Percentiles rank a stretch among this genome's conserved stretches.
Evolutionary conservation across 2,329 filamentous ascomycete genomes (phyloP).

Genomic region (Fusarium praegraminearum): DNA sequence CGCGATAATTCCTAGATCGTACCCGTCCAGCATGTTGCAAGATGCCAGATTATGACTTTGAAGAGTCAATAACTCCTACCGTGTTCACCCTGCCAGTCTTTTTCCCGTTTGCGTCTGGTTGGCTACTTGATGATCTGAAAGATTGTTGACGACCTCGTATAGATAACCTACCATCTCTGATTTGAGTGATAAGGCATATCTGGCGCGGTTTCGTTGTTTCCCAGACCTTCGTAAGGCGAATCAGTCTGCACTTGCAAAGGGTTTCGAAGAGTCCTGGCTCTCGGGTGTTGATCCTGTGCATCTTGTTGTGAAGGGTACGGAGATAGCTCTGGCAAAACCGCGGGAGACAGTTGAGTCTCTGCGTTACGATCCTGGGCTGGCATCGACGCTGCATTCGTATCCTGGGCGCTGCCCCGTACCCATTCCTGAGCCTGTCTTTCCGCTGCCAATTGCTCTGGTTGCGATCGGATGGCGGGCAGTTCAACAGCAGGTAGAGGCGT

Average conservation of each 20-base stretch:
- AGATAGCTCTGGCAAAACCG: conserved; percentile 31
- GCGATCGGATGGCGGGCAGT: conserved; percentile 18
- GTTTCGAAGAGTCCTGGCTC: conserved; percentile 21
- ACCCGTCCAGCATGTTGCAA: not conserved
- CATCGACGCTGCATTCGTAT: conserved; percentile 3
- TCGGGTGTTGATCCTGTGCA: conserved; percentile 5
- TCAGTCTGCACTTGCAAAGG: conserved; percentile 24
- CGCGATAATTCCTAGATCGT: conserved; percentile 12
- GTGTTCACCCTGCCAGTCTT: not conserved
- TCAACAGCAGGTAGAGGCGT: not conserved
- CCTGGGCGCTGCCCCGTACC: conserved; percentile 3
- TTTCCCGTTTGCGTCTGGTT: not conserved
- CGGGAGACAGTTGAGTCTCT: conserved; percentile 19
- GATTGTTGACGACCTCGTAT: not conserved
- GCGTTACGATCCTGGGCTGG: conserved; percentile 1
- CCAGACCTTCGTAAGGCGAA: conserved; percentile 8
- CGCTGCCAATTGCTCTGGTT: conserved; percentile 14
- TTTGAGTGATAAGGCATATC: conserved; percentile 22
- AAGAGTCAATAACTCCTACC: not conserved
- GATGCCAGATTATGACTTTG: not conserved
- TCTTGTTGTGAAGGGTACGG: conserved; percentile 20
- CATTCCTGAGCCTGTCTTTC: conserved; percentile 19
- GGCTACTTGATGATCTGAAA: not conserved
- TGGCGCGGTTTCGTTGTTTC: conserved; percentile 18
- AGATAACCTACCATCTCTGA: conserved; percentile 30